Percentiles rank a stretch among this genome's conserved stretches.
Evolutionary conservation across 176 grass and related monocot species (phyloP).

Genomic region (Lolium multiflorum): DNA sequence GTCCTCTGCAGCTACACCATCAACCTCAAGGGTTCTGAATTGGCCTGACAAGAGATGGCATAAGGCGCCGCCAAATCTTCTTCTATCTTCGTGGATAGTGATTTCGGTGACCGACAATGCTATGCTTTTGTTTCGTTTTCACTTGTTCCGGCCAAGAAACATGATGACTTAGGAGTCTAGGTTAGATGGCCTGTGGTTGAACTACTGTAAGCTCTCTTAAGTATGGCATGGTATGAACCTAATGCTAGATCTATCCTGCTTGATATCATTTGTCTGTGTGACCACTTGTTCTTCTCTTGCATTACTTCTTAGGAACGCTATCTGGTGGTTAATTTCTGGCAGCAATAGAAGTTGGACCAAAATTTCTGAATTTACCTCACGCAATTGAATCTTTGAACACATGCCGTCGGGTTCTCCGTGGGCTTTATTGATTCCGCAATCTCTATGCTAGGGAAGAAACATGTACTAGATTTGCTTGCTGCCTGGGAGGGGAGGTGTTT

Average conservation of each 20-base stretch:
- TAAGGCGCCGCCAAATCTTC: background rate
- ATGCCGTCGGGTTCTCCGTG: background rate
- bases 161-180: background rate
- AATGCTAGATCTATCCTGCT: slow-evolving; percentile 1
- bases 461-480: background rate
- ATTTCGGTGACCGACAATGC: background rate
- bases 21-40: background rate
- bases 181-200: background rate
- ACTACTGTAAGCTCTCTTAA: background rate
- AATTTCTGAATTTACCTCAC: background rate
- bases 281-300: background rate
- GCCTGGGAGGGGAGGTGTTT: background rate
- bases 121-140: background rate
- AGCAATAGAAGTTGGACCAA: background rate
- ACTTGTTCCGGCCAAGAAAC: background rate
- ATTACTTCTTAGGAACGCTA: background rate
- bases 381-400: background rate
- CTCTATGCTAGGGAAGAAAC: background rate
- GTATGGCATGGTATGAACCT: background rate
- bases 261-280: slow-evolving; percentile 5
- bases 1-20: slow-evolving; percentile 13
- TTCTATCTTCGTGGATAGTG: background rate
- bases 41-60: background rate
- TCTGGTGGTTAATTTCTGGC: background rate
- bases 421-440: background rate